These are phyloP conservation scores for Trifolium subterraneum DNA, from an alignment of 306 rosid genomes.

Conservation along the genomic window DNA sequence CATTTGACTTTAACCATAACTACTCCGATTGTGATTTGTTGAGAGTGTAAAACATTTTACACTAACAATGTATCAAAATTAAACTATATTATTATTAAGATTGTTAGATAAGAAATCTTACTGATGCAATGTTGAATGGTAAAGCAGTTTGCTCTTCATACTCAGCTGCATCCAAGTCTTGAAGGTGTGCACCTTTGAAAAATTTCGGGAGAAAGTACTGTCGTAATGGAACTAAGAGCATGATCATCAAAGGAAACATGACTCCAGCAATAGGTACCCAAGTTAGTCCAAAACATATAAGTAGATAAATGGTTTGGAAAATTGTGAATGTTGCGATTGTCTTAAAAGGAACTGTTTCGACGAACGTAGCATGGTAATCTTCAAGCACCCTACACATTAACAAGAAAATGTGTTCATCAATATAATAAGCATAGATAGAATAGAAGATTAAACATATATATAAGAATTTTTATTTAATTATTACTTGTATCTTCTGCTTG, in stretches of 20 bases:
- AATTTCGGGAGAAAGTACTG: constrained; percentile 89
- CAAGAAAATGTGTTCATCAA: constrained; percentile 28
- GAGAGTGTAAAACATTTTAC: neutral
- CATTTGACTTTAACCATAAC: neutral
- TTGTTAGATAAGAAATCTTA: constrained; percentile 45
- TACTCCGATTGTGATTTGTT: neutral
- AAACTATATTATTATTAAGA: neutral
- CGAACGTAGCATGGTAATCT: constrained; percentile 91
- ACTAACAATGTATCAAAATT: neutral
- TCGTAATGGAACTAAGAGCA: constrained; percentile 89
- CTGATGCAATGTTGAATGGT: constrained; percentile 75
- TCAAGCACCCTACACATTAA: constrained; percentile 84
- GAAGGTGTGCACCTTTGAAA: constrained; percentile 93
- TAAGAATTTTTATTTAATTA: constrained; percentile 1
- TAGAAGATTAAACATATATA: neutral
- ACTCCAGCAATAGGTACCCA: constrained; percentile 98
- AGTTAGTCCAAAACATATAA: constrained; percentile 88
- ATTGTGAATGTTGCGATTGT: constrained; percentile 75
- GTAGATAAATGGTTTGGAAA: constrained; percentile 82
- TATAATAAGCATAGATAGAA: constrained; percentile 11
- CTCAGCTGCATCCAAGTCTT: constrained; percentile 94
- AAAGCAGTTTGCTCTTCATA: constrained; percentile 91
- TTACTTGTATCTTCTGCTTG: constrained; percentile 82
- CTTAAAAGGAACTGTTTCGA: constrained; percentile 99
- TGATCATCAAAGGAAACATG: constrained; percentile 95